phyloP scores from a whole-genome alignment of 108 stramenopile species.

The Thalassiosira profunda region DNA sequence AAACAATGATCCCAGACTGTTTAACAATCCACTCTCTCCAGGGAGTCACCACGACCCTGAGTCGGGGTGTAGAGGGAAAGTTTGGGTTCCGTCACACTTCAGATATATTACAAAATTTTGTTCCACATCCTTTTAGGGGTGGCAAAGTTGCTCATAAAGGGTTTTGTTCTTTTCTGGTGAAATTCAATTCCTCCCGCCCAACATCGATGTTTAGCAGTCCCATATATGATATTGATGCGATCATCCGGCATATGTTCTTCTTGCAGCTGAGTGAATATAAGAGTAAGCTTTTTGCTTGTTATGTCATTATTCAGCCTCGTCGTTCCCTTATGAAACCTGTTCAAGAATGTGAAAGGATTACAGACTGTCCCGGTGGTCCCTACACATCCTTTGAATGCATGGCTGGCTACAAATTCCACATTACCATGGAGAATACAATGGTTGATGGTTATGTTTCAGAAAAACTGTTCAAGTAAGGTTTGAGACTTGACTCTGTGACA shows the following conservation, averaged over 20 bases:
- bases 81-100: background rate
- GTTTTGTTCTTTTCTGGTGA: constrained; percentile 17
- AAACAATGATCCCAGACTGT: constrained; percentile 3
- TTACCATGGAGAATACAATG: constrained; percentile 21
- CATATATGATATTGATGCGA: constrained; percentile 21
- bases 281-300: no score
- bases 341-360: constrained; percentile 9
- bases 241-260: constrained; percentile 19
- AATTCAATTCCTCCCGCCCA: background rate
- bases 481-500: background rate
- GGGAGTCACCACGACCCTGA: constrained; percentile 5
- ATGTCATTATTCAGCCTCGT: no score
- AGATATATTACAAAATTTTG: background rate
- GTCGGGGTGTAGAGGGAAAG: background rate
- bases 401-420: constrained; percentile 19
- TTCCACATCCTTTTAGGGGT: constrained; percentile 11
- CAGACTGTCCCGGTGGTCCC: constrained; percentile 3
- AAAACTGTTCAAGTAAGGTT: constrained; percentile 15
- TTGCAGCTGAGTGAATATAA: constrained; percentile 19
- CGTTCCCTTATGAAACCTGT: no score
- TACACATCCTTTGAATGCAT: constrained; percentile 19
- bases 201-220: constrained; percentile 4
- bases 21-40: constrained; percentile 21
- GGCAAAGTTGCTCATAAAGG: background rate
- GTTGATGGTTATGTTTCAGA: constrained; percentile 23